Evolutionary conservation across 768 basidiomycete species (phyloP), one percentile per base, ranked within the genome.

Genomic region (Paxillus ammoniavirescens): DNA sequence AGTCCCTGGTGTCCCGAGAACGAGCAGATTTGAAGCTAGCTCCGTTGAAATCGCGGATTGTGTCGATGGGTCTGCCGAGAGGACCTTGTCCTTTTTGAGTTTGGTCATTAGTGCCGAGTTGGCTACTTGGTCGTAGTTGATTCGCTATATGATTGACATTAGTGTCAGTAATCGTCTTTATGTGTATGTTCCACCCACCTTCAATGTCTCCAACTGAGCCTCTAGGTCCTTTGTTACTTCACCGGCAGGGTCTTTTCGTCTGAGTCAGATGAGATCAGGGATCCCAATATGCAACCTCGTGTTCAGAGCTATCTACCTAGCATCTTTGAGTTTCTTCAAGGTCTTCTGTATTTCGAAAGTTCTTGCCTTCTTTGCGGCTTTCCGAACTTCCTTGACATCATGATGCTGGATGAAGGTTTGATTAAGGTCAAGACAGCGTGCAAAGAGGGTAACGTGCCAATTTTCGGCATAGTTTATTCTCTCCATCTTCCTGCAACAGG

Each of bases 301-400:
- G n/a, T n/a, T 47, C 42, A 45, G 33, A n/a, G 28, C 1, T 28
- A 56, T 74, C 47, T 57, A 89, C 89, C 87, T 74, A 28, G 86
- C 67, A 23, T 75, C 78, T 67, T 89, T 93, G 28, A 94, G 72
- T 69, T 82, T 85, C 75, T 93, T 95, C 53, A 93, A 79, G n/a
- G 87, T 70, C 65, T 87, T 89, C 68, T 87, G 89, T 0, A 81
- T 82, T 72, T 96, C 93, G 56, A 91, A 89, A 0, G 80, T 72
- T 65, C 84, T 91, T 9, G 88, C 87, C 63, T 87, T 91, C 74
- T 92, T 95, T 28, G 87, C 82, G 5, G 86, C 81, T 61, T 88
- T 89, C 58, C 80, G 79, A 8, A 89, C 79, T 59, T 88, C 86
- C 65, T 82, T 87, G 47, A 88, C 65, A 53, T 81, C 81, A 65